A percentile compares a stretch with the other conserved stretches of the same genome.
Evolutionary conservation across 306 rosid genomes (phyloP).

Genomic region (Cucumis sativus): Cucumber_9930_V3 NC_026659.2:24681501-24682000

Average conservation of each 20-base stretch:
- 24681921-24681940: background rate
- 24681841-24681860: background rate
- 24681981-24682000: no score
- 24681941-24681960: no score
- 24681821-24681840: slow-evolving; percentile 5
- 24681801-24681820: background rate
- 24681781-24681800: slow-evolving; percentile 1
- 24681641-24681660: slow-evolving; percentile 40
- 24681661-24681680: slow-evolving; percentile 8
- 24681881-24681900: background rate
- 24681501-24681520: background rate
- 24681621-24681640: slow-evolving; percentile 91
- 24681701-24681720: slow-evolving; percentile 5
- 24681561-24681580: slow-evolving; percentile 27
- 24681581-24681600: slow-evolving; percentile 69
- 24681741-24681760: background rate
- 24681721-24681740: background rate
- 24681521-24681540: background rate
- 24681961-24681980: no score
- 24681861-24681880: background rate
- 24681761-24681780: background rate
- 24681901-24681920: no score
- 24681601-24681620: slow-evolving; percentile 41
- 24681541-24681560: slow-evolving; percentile 16
- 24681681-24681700: background rate